Base-by-base conservation (phyloP, 306 rosid species). In the Fragaria nilgerrensis region DNA sequence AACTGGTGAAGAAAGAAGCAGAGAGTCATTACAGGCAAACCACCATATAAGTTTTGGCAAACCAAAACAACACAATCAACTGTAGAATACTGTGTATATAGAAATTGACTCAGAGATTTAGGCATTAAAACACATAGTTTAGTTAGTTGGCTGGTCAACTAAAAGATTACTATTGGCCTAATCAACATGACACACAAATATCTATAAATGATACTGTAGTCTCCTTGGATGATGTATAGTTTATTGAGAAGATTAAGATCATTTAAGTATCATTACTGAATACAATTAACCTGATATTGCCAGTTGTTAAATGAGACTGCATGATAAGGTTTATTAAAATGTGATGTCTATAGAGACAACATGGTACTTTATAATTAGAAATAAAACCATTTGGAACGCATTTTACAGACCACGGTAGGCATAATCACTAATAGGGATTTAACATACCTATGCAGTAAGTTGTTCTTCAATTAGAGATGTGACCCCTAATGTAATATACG, bases 111-210 rank as follows among this genome's bases (percentile, higher is more conserved):
- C 20, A 9, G 49, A 39, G 32, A 67, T 67, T 67, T 67, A 9
- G 32, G 71, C 29, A 1, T n/a, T 20, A 23, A 67, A 20, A 41
- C 49, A n/a, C 39, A 39, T 15, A n/a, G 79, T 81, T 78, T 75
- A 71, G 68, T 73, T 77, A 25, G 77, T 69, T 66, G 78, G 56
- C 72, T 55, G 75, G 80, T 64, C 50, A 77, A 78, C 70, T 75
- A 75, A 55, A 85, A 77, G 34, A 77, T 63, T 70, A 78, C 76
- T 29, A 47, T 76, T 67, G 48, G 79, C 29, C 63, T 78, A 68
- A 77, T 73, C 78, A 83, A 79, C 84, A 86, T 82, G 85, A 68
- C 82, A 83, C 73, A 16, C 39, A 52, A 17, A 70, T 62, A 70
- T 64, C 64, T 61, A 56, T 9, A 14, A 41, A 41, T 32, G 32